phyloP scores from a whole-genome alignment of 2,329 filamentous ascomycete genomes.

The Colletotrichum destructivum region DNA sequence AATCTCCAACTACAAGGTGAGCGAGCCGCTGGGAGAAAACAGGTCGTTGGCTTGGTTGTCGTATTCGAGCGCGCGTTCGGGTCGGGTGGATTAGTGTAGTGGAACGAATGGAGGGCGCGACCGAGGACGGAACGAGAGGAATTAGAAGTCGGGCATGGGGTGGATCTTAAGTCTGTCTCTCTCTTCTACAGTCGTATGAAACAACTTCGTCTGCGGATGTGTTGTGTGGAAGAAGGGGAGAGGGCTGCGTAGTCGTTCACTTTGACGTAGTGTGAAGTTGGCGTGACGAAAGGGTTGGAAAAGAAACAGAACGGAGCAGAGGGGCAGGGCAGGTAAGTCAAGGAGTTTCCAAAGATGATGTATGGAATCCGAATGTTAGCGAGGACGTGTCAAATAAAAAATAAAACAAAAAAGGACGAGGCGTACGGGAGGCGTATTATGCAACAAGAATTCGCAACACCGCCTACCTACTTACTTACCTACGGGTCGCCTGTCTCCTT shows the following conservation, averaged over 20 bases:
- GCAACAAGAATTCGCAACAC: constrained; percentile 37
- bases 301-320: not conserved
- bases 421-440: constrained; percentile 37
- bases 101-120: constrained; percentile 22
- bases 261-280: not conserved
- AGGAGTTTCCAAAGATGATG: constrained; percentile 31
- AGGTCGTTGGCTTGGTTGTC: constrained; percentile 1
- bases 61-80: not conserved
- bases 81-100: constrained; percentile 20
- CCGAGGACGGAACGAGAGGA: constrained; percentile 4
- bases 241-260: not conserved
- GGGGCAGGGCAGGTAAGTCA: not conserved
- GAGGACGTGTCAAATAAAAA: constrained; percentile 29
- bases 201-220: not conserved
- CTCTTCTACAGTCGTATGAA: not conserved
- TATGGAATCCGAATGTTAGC: constrained; percentile 26
- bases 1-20: not conserved
- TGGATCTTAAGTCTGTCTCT: constrained; percentile 2
- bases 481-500: not conserved
- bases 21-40: not conserved
- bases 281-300: not conserved
- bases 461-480: constrained; percentile 12
- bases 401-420: constrained; percentile 19
- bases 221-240: not conserved
- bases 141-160: constrained; percentile 24